Percentiles rank a stretch among this genome's conserved stretches.
Evolutionary conservation across 2,329 filamentous ascomycete species (phyloP).

Genomic region (Pseudocercospora pini-densiflorae): DNA sequence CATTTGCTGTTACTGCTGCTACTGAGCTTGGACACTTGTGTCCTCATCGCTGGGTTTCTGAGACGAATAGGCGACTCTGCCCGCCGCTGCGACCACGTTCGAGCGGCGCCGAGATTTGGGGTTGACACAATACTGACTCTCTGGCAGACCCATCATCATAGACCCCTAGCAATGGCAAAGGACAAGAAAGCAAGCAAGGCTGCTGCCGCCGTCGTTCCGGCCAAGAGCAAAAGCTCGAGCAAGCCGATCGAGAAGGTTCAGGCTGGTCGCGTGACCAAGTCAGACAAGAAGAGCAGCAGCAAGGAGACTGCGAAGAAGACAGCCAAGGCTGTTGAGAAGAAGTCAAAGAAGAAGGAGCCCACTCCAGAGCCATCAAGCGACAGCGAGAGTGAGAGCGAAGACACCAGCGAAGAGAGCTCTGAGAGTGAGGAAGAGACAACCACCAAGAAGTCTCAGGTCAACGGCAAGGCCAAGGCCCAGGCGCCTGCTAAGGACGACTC

Average conservation of each 20-base stretch:
- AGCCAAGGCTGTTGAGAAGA: constrained; percentile 47
- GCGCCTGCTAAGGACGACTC: constrained; percentile 31
- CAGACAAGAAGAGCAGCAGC: constrained; percentile 62
- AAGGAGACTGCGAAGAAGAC: constrained; percentile 58
- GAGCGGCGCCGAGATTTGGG: constrained; percentile 19
- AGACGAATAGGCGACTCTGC: constrained; percentile 37
- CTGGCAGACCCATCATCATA: constrained; percentile 37
- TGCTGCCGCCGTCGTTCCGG: constrained; percentile 33
- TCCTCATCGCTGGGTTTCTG: constrained; percentile 42
- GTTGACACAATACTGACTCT: constrained; percentile 35
- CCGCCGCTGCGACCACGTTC: constrained; percentile 21
- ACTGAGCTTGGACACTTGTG: constrained; percentile 49
- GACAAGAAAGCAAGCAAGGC: constrained; percentile 47
- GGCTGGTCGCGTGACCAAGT: constrained; percentile 69
- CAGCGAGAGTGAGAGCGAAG: constrained; percentile 41
- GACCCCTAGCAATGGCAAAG: constrained; percentile 48
- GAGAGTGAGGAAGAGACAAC: constrained; percentile 42
- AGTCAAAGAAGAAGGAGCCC: constrained; percentile 54
- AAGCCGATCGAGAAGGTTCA: constrained; percentile 58
- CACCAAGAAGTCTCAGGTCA: constrained; percentile 33
- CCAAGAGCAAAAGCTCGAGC: constrained; percentile 36
- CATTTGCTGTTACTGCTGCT: constrained; percentile 38
- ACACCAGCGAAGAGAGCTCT: constrained; percentile 43
- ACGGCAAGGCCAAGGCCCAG: constrained; percentile 28
- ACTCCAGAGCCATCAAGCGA: constrained; percentile 51